These are phyloP conservation scores for Colletotrichum orbiculare DNA, from an alignment of 2,329 filamentous ascomycete genomes.

Conservation along the genomic window DNA sequence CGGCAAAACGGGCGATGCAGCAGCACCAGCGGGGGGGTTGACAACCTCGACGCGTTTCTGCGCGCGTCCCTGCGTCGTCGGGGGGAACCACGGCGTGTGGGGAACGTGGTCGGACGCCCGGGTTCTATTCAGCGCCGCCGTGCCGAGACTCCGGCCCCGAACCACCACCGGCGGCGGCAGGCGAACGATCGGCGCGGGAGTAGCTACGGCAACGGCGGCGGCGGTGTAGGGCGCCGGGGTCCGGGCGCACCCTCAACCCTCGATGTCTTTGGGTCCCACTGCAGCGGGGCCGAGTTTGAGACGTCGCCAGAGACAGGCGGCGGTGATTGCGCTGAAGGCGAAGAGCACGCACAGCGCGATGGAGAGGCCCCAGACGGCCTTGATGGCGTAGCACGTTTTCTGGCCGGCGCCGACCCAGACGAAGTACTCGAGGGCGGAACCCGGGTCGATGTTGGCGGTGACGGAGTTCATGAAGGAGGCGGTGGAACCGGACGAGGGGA, in stretches of 20 bases:
- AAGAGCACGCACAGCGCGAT: slow-evolving; percentile 83
- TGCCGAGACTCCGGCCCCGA: slow-evolving; percentile 45
- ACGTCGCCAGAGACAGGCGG: slow-evolving; percentile 71
- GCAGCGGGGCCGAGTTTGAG: slow-evolving; percentile 55
- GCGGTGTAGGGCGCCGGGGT: slow-evolving; percentile 41
- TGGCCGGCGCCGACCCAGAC: slow-evolving; percentile 63
- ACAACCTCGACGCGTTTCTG: slow-evolving; percentile 30
- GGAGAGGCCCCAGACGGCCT: slow-evolving; percentile 86
- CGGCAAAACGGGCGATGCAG: slow-evolving; percentile 9
- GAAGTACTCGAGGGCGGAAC: slow-evolving; percentile 52
- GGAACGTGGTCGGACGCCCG: slow-evolving; percentile 35
- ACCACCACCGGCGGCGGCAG: slow-evolving; percentile 51
- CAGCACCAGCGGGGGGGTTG: slow-evolving; percentile 32
- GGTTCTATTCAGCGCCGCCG: slow-evolving; percentile 44
- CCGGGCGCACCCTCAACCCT: slow-evolving; percentile 61
- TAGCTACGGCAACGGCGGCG: no score
- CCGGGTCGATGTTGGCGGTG: slow-evolving; percentile 52
- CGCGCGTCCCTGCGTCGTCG: slow-evolving; percentile 44
- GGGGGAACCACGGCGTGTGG: slow-evolving; percentile 45
- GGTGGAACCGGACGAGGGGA: slow-evolving; percentile 55
- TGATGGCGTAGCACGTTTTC: slow-evolving; percentile 83
- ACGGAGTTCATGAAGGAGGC: slow-evolving; percentile 58
- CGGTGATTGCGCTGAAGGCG: slow-evolving; percentile 69
- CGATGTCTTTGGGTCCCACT: slow-evolving; percentile 56
- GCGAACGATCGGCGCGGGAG: neutral